Evolutionary conservation across 305 asterid genomes (phyloP).

Genomic region (Fraxinus greggii): DNA sequence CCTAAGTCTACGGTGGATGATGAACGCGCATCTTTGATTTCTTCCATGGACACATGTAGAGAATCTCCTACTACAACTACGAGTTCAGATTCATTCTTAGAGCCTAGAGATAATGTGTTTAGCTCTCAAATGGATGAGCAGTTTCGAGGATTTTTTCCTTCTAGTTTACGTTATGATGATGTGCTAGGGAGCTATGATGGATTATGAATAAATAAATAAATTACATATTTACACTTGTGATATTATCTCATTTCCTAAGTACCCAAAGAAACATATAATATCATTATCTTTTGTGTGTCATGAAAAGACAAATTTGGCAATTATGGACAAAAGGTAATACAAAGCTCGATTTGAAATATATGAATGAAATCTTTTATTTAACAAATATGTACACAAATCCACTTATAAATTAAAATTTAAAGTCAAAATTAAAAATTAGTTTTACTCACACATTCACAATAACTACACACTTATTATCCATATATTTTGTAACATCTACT

Average conservation of each 20-base stretch:
- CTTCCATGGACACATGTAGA: constrained; percentile 18
- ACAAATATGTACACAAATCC: too few relatives aligned
- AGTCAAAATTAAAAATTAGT: too few relatives aligned
- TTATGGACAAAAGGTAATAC: too few relatives aligned
- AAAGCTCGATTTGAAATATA: too few relatives aligned
- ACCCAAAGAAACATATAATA: too few relatives aligned
- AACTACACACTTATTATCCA: too few relatives aligned
- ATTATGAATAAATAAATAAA: constrained; percentile 14
- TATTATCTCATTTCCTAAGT: background rate
- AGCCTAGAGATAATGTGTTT: constrained; percentile 30
- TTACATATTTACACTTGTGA: background rate
- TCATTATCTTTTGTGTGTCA: too few relatives aligned
- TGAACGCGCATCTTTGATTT: constrained; percentile 21
- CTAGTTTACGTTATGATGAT: constrained; percentile 33
- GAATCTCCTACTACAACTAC: constrained; percentile 7
- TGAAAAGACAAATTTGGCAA: too few relatives aligned
- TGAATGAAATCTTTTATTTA: too few relatives aligned
- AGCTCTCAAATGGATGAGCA: constrained; percentile 35
- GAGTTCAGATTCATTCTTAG: constrained; percentile 29
- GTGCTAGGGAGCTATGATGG: constrained; percentile 52
- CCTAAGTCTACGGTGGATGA: constrained; percentile 7
- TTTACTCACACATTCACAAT: too few relatives aligned
- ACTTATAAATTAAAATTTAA: too few relatives aligned
- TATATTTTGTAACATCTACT: too few relatives aligned
- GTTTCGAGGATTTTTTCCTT: constrained; percentile 26